Percentiles rank a stretch among this genome's conserved stretches.
These are phyloP conservation scores for Boeremia lycopersici DNA, from an alignment of 2,329 filamentous ascomycete genomes.

Conservation along the genomic window DNA sequence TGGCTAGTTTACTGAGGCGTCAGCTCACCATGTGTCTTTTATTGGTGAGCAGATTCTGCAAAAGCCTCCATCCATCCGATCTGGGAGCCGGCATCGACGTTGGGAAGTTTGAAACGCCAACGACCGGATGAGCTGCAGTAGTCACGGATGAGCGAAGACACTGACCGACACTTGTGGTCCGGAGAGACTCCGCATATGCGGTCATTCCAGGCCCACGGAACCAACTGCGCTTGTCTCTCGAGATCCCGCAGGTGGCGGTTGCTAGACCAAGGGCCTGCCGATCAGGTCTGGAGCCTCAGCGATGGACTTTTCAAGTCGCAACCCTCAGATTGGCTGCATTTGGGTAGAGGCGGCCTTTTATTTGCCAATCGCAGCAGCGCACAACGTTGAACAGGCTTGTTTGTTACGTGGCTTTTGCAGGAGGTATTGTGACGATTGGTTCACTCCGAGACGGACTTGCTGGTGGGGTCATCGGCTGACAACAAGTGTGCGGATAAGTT, in stretches of 20 bases:
- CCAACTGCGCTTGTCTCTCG: constrained; percentile 9
- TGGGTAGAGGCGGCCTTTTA: background rate
- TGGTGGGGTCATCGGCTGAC: constrained; percentile 10
- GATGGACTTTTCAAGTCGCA: constrained; percentile 2
- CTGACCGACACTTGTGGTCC: constrained; percentile 5
- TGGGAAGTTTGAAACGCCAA: constrained; percentile 14
- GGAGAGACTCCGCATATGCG: constrained; percentile 11
- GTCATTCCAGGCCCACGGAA: constrained; percentile 12
- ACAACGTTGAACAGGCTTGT: constrained; percentile 8
- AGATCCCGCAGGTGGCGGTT: constrained; percentile 18
- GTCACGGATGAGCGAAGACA: constrained; percentile 5
- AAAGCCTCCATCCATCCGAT: constrained; percentile 4
- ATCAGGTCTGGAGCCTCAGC: constrained; percentile 16
- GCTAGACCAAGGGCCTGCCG: constrained; percentile 10
- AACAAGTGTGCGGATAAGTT: constrained; percentile 4
- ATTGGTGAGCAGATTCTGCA: constrained; percentile 3
- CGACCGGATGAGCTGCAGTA: constrained; percentile 10
- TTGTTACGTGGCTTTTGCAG: constrained; percentile 1
- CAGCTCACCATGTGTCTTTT: background rate
- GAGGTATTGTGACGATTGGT: constrained; percentile 8
- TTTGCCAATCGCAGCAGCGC: constrained; percentile 5
- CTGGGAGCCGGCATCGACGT: constrained; percentile 3
- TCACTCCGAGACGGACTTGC: background rate
- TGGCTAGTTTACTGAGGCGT: background rate
- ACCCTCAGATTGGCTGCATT: constrained; percentile 11